These are phyloP conservation scores for Phanerochaete sordida DNA, from an alignment of 768 basidiomycete genomes.

Conservation along the genomic window DNA sequence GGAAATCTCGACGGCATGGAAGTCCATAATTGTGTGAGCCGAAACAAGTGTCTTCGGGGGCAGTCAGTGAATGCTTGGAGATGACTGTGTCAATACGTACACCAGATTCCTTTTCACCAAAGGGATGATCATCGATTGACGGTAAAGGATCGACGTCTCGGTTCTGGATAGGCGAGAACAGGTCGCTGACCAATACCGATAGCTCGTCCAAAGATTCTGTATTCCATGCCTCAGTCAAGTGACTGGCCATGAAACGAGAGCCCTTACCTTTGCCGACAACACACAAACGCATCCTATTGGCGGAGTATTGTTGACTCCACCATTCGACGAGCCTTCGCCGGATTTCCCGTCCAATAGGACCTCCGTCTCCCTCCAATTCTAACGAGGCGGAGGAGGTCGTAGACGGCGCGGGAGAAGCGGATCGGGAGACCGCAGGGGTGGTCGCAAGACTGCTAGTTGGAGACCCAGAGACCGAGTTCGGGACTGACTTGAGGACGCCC, in stretches of 20 bases:
- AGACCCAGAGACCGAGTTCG: slow-evolving; percentile 27
- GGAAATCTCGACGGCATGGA: slow-evolving; percentile 78
- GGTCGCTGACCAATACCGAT: slow-evolving; percentile 50
- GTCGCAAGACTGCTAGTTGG: slow-evolving; percentile 18
- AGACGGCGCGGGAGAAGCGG: slow-evolving; percentile 3
- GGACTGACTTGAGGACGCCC: slow-evolving; percentile 33
- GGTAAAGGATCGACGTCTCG: slow-evolving; percentile 58
- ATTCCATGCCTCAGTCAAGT: neutral
- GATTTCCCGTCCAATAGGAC: slow-evolving; percentile 69
- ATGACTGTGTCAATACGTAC: slow-evolving; percentile 38
- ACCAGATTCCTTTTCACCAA: slow-evolving; percentile 66
- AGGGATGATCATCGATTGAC: slow-evolving; percentile 68
- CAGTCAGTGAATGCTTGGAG: neutral
- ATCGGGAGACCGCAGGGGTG: neutral
- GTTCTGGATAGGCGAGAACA: slow-evolving; percentile 73
- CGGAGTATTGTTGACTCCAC: slow-evolving; percentile 82
- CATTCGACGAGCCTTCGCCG: slow-evolving; percentile 78
- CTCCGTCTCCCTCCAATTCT: neutral
- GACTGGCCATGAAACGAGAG: neutral
- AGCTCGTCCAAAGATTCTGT: slow-evolving; percentile 76
- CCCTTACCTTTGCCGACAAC: slow-evolving; percentile 71
- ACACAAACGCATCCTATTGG: slow-evolving; percentile 77
- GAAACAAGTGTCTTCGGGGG: slow-evolving; percentile 66
- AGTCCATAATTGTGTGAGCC: slow-evolving; percentile 85
- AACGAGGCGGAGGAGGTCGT: neutral